Percentiles rank a stretch among this genome's conserved stretches.
phyloP scores from a whole-genome alignment of 768 basidiomycete species.

The Pisolithus marmoratus region DNA sequence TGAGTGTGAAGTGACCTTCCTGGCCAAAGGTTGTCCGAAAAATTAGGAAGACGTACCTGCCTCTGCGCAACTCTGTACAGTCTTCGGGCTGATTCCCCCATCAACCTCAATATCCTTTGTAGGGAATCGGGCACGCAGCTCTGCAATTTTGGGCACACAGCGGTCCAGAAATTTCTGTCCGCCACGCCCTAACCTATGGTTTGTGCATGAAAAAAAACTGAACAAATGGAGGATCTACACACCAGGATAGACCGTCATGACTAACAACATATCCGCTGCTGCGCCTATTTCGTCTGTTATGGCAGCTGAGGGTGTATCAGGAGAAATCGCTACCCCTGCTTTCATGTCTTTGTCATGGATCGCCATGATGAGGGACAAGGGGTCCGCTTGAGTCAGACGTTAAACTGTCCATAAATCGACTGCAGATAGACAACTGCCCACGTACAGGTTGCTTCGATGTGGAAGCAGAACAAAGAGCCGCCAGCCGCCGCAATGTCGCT shows the following conservation, averaged over 20 bases:
- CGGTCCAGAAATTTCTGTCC: conserved; percentile 95
- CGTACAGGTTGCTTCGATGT: conserved; percentile 88
- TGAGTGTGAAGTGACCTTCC: conserved; percentile 24
- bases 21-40: neutral
- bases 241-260: conserved; percentile 98
- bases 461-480: conserved; percentile 93
- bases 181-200: conserved; percentile 59
- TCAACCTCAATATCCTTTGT: conserved; percentile 97
- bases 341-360: conserved; percentile 87
- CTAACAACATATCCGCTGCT: conserved; percentile 89
- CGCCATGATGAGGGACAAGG: conserved; percentile 66
- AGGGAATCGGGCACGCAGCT: conserved; percentile 86
- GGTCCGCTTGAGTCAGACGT: conserved; percentile 48
- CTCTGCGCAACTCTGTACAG: conserved; percentile 79
- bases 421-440: conserved; percentile 3
- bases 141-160: conserved; percentile 89
- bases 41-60: conserved; percentile 52
- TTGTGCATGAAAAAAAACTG: neutral
- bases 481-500: conserved; percentile 94
- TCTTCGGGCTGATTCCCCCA: conserved; percentile 92
- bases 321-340: conserved; percentile 95
- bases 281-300: conserved; percentile 83
- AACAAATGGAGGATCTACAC: conserved; percentile 2
- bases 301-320: conserved; percentile 82
- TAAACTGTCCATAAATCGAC: neutral